Evolutionary conservation across 257 asterid species (phyloP).

Genomic region (Nemophila menziesii): DNA sequence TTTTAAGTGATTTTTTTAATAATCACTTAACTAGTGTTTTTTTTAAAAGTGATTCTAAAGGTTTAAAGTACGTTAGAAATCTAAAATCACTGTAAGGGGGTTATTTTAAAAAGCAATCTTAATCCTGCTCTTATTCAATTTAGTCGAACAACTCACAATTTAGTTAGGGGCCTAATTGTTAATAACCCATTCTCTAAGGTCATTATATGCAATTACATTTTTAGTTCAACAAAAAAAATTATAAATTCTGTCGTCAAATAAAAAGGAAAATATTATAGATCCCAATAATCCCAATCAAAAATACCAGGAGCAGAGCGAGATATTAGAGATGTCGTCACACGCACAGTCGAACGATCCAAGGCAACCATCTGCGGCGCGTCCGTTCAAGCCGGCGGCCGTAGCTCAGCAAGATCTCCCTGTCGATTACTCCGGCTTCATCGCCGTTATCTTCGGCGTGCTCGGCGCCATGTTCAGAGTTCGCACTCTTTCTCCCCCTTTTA

Average conservation of each 20-base stretch:
- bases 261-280: too few species aligned
- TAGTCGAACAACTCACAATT: too few species aligned
- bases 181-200: neutral
- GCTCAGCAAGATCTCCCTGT: constrained; percentile 64
- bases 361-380: constrained; percentile 19
- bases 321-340: constrained; percentile 18
- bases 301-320: neutral
- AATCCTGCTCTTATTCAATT: too few species aligned
- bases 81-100: too few species aligned
- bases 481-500: neutral
- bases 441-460: constrained; percentile 68
- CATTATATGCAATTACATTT: too few species aligned
- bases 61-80: too few species aligned
- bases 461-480: constrained; percentile 58
- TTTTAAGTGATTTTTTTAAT: too few species aligned
- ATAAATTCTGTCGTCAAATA: too few species aligned
- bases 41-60: too few species aligned
- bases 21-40: too few species aligned
- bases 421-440: constrained; percentile 78
- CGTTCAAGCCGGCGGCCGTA: constrained; percentile 16
- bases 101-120: too few species aligned
- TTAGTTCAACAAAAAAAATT: neutral
- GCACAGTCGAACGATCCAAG: constrained; percentile 23
- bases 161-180: neutral
- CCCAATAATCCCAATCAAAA: neutral